Evolutionary conservation across 2,329 filamentous ascomycete genomes (phyloP), one percentile per base, ranked within the genome.

Genomic region (Aspergillus eucalypticola): DNA sequence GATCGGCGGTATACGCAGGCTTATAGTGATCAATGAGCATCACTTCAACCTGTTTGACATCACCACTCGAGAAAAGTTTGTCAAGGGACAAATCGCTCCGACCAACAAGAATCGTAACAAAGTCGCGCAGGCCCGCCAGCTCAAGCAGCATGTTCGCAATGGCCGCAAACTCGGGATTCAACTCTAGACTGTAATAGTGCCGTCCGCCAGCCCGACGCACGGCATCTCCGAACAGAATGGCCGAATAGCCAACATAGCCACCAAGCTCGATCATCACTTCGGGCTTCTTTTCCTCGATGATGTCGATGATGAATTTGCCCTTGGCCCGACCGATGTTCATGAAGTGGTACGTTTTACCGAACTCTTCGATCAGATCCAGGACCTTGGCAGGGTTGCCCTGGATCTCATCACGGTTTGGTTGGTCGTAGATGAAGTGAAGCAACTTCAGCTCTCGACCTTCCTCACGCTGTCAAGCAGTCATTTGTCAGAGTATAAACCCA

Each of bases 11-110:
- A 72, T 94, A 95, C 0, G 87, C 84, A 0, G 89, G 88, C 75
- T 94, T 93, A 75, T 89, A 88, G 73, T 95, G 91, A 69, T 95
- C 91, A 38, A 95, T 78, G 73, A 95, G 94, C 74, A 92, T 79
- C 41, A 93, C 76, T 67, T 92, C 89, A 61, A 92, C 85, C 49
- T 83, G 81, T 23, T 79, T 75, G 23, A 92, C 72, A 4, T 72
- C 68, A 0, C 86, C 86, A 3, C 79, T 73, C 1, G 76, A 68
- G 63, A 86, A 80, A 4, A 94, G 79, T 5, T 85, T 82, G 52
- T 82, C 81, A 49, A 94, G 80, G 0, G 86, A 87, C n/a, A 82
- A 80, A 60, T 88, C 85, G 64, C 88, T 90, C 3, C 86, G 81
- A 3, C 90, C 91, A 23, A 92, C 84, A 19, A 91, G 73, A 8